These are phyloP conservation scores for Rhynchosporium graminicola DNA, from an alignment of 2,329 filamentous ascomycete species.

Conservation along the genomic window DNA sequence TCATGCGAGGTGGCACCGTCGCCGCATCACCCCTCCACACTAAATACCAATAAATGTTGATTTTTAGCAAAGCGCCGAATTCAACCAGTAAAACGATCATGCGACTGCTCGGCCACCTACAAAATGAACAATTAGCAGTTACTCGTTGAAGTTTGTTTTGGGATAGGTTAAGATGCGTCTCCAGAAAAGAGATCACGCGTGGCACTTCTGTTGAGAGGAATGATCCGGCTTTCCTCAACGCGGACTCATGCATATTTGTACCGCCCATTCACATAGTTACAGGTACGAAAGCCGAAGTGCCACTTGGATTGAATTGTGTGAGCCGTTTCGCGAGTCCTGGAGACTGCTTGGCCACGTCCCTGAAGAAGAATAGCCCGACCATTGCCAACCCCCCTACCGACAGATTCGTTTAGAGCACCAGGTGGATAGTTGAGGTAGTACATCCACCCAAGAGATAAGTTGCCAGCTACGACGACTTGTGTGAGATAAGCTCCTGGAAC, in stretches of 20 bases:
- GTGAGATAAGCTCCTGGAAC: no score
- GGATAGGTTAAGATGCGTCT: no score
- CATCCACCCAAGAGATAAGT: no score
- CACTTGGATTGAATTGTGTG: constrained; percentile 39
- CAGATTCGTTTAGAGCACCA: constrained; percentile 42
- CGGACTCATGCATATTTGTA: constrained; percentile 13
- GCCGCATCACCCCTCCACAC: constrained; percentile 41
- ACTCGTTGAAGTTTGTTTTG: no score
- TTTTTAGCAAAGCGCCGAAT: constrained; percentile 27
- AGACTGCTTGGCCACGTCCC: neutral
- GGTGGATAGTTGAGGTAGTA: neutral
- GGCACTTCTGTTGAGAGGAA: no score
- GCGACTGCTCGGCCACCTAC: constrained; percentile 35
- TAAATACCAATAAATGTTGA: constrained; percentile 39
- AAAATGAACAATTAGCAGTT: no score
- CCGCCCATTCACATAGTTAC: constrained; percentile 38
- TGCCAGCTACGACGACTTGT: no score
- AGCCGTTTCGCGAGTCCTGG: constrained; percentile 12
- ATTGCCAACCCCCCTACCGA: constrained; percentile 34
- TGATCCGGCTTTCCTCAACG: no score
- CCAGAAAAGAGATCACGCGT: no score
- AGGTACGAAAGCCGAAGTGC: constrained; percentile 37
- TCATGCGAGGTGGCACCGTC: constrained; percentile 43
- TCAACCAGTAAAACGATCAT: constrained; percentile 41
- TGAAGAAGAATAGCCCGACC: constrained; percentile 15